These are phyloP conservation scores for Eucalyptus rudis DNA, from an alignment of 345 rosid species.

Conservation along the genomic window DNA sequence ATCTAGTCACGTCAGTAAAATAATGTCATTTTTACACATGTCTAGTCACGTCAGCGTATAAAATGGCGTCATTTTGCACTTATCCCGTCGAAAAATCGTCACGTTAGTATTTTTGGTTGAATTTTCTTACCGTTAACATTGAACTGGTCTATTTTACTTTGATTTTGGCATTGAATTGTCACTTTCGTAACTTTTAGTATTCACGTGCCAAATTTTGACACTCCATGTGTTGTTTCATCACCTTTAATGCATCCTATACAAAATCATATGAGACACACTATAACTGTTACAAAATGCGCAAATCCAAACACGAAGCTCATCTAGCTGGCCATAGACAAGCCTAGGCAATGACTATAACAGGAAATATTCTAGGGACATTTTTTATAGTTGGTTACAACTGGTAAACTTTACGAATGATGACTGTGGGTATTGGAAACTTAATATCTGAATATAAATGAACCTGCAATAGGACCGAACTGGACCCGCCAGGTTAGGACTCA, in stretches of 20 bases:
- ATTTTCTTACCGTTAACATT: too few relatives aligned
- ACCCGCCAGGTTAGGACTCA: neutral
- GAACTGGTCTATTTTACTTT: accelerated
- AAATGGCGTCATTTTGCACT: too few relatives aligned
- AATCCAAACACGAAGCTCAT: neutral
- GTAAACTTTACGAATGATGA: neutral
- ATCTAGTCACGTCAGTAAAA: too few relatives aligned
- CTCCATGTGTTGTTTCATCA: neutral
- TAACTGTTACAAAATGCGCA: neutral
- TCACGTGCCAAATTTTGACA: too few relatives aligned
- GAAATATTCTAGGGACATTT: neutral
- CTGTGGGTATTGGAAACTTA: neutral
- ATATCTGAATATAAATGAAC: neutral
- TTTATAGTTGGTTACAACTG: neutral
- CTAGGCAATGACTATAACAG: neutral
- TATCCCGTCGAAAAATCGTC: accelerated
- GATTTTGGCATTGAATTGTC: too few relatives aligned
- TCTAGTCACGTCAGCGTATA: too few relatives aligned
- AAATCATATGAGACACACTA: too few relatives aligned
- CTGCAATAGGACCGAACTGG: neutral
- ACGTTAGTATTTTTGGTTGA: accelerated
- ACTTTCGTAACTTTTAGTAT: accelerated
- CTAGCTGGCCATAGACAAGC: neutral
- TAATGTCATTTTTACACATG: too few relatives aligned
- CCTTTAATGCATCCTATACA: too few relatives aligned